Conservation (phyloP, 2,329 filamentous ascomycete genomes). For the Akanthomyces uredinophilus region DNA sequence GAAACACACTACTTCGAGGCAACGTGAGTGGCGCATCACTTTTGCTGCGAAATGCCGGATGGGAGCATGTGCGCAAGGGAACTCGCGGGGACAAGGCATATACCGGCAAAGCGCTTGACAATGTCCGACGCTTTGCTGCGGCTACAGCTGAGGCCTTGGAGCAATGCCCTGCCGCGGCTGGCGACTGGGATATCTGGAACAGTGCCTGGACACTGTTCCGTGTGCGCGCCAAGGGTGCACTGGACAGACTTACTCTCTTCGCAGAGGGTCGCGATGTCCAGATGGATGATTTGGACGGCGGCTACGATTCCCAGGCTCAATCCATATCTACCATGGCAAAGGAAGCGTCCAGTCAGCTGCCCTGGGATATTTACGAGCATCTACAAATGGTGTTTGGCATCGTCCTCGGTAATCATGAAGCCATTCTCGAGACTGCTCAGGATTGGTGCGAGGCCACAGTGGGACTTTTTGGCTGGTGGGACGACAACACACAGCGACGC, state of each 20-base stretch:
- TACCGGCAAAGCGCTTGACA: slow-evolving; percentile 67
- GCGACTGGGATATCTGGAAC: slow-evolving; percentile 78
- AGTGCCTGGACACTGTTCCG: slow-evolving; percentile 82
- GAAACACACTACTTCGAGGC: slow-evolving; percentile 68
- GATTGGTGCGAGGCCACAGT: slow-evolving; percentile 92
- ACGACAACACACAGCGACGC: slow-evolving; percentile 59
- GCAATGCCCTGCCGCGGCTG: slow-evolving; percentile 62
- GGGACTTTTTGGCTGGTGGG: slow-evolving; percentile 86
- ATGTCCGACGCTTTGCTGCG: slow-evolving; percentile 67
- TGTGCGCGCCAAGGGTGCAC: slow-evolving; percentile 62
- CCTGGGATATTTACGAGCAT: slow-evolving; percentile 86
- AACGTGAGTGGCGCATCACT: slow-evolving; percentile 62
- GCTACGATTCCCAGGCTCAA: slow-evolving; percentile 36
- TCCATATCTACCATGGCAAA: slow-evolving; percentile 61
- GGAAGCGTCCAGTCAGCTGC: slow-evolving; percentile 80
- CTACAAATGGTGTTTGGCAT: slow-evolving; percentile 76
- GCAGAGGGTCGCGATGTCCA: slow-evolving; percentile 66
- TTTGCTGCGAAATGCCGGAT: slow-evolving; percentile 69
- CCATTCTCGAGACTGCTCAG: slow-evolving; percentile 71
- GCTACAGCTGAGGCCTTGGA: slow-evolving; percentile 65
- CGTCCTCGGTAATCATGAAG: slow-evolving; percentile 67
- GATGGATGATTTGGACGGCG: slow-evolving; percentile 25
- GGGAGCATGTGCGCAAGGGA: slow-evolving; percentile 68
- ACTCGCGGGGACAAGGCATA: slow-evolving; percentile 63
- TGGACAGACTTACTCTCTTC: slow-evolving; percentile 68